Evolutionary conservation across 371 early-diverging fungal genomes (phyloP), one percentile per base, ranked within the genome.

Genomic region (Mucor indicus): DNA sequence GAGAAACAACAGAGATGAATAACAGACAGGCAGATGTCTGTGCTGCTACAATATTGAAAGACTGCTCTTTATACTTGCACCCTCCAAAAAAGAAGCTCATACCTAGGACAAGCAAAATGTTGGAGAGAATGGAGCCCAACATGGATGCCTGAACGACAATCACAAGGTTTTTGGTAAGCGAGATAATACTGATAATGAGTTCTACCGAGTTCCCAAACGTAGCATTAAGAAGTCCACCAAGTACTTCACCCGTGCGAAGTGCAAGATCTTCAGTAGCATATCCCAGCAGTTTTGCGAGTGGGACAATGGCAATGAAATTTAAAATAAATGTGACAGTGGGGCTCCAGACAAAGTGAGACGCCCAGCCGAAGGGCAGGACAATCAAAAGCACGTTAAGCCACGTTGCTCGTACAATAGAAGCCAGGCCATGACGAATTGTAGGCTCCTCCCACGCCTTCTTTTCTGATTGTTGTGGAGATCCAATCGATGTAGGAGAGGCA

Each of bases 301-400:
- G 93, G 17, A 96, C 58, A 45, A 96, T 89, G 19, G 93, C 92
- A n/a, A 91, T 67, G 44, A 93, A 92, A 70, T 96, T 96, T 36
- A 92, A 68, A 15, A 80, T 38, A 56, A 95, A 94, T 5, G 80
- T 71, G 0, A 79, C 54, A 7, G 82, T 75, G 7, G 81, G 72
- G 11, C 71, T 57, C 83, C 88, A 89, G 10, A 75, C 62, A 25
- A 77, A 61, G 42, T 73, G 72, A 19, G 87, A 72, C 0, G 82
- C 55, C 27, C 89, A 80, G 20, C 92, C 94, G 2, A 93, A 65
- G 0, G 94, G 94, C 8, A 89, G 64, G 30, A 91, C 85, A 5
- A 91, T 38, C 0, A 87, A 55, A 4, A 90, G 59, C 12, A 83
- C 37, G 53, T 90, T 90, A 42, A 89, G 51, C 69, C 68, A 81